Conservation (phyloP, 176 grass and related monocot genomes). For the Olyra latifolia region DNA sequence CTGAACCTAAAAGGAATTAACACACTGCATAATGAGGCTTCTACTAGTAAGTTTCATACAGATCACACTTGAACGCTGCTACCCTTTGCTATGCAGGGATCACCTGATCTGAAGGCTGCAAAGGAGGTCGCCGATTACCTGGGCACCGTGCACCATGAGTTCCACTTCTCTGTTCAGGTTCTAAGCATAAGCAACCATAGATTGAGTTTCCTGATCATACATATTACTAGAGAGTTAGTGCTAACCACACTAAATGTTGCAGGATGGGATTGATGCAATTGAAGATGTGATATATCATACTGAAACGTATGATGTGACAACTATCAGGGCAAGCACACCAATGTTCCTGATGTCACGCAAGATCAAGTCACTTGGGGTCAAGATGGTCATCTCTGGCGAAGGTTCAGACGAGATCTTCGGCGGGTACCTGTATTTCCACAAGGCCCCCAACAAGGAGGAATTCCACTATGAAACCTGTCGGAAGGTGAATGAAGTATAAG, state of each 20-base stretch:
- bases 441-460: conserved; percentile 83
- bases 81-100: conserved; percentile 42
- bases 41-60: neutral
- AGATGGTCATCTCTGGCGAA: conserved; percentile 92
- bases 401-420: conserved; percentile 87
- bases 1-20: neutral
- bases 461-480: conserved; percentile 71
- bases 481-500: conserved; percentile 36
- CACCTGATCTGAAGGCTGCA: conserved; percentile 76
- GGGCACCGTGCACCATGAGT: conserved; percentile 78
- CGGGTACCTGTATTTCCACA: conserved; percentile 92
- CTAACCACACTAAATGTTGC: neutral
- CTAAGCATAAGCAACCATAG: neutral
- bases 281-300: conserved; percentile 87
- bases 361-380: conserved; percentile 89
- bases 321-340: conserved; percentile 75
- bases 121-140: conserved; percentile 77
- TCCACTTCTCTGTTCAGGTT: conserved; percentile 87
- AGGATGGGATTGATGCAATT: conserved; percentile 77
- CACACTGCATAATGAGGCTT: neutral
- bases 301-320: conserved; percentile 81
- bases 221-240: neutral
- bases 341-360: conserved; percentile 94
- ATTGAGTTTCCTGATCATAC: conserved; percentile 5
- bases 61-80: neutral